A percentile compares a stretch with the other conserved stretches of the same genome.
Evolutionary conservation across 1,139 yeast species (phyloP).

Genomic region (Blastobotrys malaysiensis): DNA sequence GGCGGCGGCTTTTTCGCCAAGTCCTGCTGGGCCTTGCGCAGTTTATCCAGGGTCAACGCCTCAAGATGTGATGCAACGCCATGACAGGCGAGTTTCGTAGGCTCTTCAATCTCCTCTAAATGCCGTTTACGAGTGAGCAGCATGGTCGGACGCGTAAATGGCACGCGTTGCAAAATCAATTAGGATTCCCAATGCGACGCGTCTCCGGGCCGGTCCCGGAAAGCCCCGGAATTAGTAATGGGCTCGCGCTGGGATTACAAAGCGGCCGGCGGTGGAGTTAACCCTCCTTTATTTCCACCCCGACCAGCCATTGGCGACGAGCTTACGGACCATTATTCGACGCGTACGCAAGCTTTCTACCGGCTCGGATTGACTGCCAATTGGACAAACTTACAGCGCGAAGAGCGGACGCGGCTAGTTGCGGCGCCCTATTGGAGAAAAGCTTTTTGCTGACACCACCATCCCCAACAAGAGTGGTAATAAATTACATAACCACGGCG

Average conservation of each 20-base stretch:
- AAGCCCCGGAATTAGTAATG: background rate
- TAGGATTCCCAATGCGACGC: background rate
- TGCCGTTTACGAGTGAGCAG: background rate
- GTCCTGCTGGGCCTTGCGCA: conserved; percentile 12
- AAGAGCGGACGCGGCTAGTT: background rate
- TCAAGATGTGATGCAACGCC: conserved; percentile 4
- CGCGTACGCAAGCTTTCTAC: background rate
- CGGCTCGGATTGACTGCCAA: background rate
- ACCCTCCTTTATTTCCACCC: background rate
- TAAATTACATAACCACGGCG: background rate
- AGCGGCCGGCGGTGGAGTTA: background rate
- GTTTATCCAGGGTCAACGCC: conserved; percentile 8
- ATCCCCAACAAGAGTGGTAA: background rate
- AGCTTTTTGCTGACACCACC: background rate
- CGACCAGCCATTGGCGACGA: background rate
- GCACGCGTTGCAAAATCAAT: background rate
- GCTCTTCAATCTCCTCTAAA: background rate
- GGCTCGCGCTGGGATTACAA: background rate
- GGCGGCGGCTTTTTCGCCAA: conserved; percentile 2
- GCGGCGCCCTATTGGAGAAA: background rate
- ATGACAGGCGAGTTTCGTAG: background rate
- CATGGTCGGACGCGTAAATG: background rate
- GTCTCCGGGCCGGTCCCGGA: background rate
- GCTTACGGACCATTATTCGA: background rate
- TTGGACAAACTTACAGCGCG: too few species aligned